These are phyloP conservation scores for Zymoseptoria ardabiliae DNA, from an alignment of 2,329 filamentous ascomycete genomes.

Conservation along the genomic window DNA sequence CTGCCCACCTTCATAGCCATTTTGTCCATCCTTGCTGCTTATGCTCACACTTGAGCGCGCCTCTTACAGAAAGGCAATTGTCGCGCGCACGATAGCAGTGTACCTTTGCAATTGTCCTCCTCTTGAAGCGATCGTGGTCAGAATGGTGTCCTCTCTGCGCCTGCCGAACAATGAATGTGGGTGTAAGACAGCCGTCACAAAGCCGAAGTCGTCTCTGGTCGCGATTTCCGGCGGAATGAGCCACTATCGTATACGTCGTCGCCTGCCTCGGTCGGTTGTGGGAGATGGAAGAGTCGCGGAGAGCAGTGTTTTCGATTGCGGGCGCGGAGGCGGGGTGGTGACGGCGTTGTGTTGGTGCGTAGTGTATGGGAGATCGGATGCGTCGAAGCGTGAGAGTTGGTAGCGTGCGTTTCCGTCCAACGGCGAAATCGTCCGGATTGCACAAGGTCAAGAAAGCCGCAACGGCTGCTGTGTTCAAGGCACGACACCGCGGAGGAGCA, in stretches of 20 bases:
- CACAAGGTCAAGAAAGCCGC: neutral
- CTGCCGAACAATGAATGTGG: neutral
- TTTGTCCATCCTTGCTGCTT: neutral
- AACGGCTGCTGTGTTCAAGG: neutral
- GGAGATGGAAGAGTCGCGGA: neutral
- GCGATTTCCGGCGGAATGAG: neutral
- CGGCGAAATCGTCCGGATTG: neutral
- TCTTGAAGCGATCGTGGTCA: neutral
- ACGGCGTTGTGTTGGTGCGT: neutral
- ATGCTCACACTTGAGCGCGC: neutral
- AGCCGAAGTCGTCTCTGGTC: neutral
- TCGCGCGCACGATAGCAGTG: neutral
- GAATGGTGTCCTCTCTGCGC: neutral
- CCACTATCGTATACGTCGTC: neutral
- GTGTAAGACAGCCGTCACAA: neutral
- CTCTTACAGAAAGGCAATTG: neutral
- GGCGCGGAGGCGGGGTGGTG: neutral
- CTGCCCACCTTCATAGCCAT: slow-evolving; percentile 16
- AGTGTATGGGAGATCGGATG: neutral
- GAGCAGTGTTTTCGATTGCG: neutral
- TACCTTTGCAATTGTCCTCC: neutral
- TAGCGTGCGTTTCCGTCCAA: neutral
- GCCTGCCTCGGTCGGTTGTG: neutral
- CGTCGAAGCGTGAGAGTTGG: neutral
- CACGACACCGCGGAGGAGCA: neutral